Evolutionary conservation across 140 eudicot genomes (phyloP).

Genomic region (Erigeron philadelphicus): DNA sequence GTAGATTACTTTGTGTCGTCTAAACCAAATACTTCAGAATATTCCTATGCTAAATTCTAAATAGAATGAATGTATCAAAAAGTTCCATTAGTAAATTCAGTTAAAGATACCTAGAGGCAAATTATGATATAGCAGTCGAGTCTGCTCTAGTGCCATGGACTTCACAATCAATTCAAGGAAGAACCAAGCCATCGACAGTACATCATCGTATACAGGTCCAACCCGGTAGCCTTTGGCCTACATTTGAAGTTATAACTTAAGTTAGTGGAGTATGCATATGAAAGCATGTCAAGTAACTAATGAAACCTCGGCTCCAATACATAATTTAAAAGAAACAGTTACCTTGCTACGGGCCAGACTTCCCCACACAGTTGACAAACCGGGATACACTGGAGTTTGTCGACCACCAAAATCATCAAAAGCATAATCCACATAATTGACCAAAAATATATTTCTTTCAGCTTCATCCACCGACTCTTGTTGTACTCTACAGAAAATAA

Average conservation of each 20-base stretch:
- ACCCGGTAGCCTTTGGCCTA: conserved; percentile 99
- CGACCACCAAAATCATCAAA: conserved; percentile 99
- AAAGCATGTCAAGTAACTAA: conserved; percentile 6
- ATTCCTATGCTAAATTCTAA: conserved; percentile 3
- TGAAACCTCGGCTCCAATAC: conserved; percentile 6
- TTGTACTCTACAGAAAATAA: conserved; percentile 60
- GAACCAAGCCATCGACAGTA: conserved; percentile 98
- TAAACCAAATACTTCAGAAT: conserved; percentile 15
- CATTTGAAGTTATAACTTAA: conserved; percentile 11
- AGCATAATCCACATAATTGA: conserved; percentile 90
- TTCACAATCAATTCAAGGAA: conserved; percentile 91
- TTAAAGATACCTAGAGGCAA: conserved; percentile 68
- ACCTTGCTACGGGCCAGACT: conserved; percentile 99
- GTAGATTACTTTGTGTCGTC: not conserved
- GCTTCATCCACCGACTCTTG: conserved; percentile 98
- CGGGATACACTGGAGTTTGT: conserved; percentile 96
- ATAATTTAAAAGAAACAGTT: conserved; percentile 14
- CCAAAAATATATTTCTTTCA: conserved; percentile 82
- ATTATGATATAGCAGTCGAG: conserved; percentile 71
- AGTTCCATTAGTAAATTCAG: not conserved
- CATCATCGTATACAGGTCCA: conserved; percentile 98
- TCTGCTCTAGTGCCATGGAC: conserved; percentile 95
- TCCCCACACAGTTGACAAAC: conserved; percentile 98
- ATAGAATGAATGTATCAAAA: not conserved
- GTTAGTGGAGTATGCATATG: conserved; percentile 12